Base-by-base conservation (phyloP, 371 early-diverging fungal species). In the Mortierella sp. region DNA sequence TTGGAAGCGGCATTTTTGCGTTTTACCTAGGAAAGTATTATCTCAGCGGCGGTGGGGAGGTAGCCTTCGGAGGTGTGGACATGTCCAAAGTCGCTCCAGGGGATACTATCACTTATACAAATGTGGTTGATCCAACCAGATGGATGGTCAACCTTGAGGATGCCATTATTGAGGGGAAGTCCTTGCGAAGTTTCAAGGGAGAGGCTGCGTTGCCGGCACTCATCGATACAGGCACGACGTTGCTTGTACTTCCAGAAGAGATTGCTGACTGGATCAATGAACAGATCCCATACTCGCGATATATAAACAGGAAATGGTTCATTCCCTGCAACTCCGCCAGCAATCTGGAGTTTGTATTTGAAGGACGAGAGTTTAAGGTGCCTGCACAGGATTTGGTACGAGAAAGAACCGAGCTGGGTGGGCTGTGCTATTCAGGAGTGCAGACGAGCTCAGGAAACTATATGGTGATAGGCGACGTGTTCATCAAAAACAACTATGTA, bases 1-100 rank as follows among this genome's bases (percentile, higher is more conserved):
- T 83, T 0, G 70, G 70, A n/a, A 44, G 71, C 34, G 83, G 80
- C 5, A 57, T 83, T 8, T 83, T 81, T 60, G 76, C 84, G 0
- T 78, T 82, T 30, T 83, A 80, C 30, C 9, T 56, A 9, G 56
- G 56, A n/a, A 62, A 62, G 24, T 11, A 39, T 27, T 24, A 21
- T 14, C 21, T 34, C 12, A 32, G 32, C n/a, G 62, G 27, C 7
- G 52, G 54, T 31, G 54, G 62, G 11, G 54, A 54, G 32, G 48
- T 62, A 27, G 37, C 54, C 28, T 58, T 60, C 50, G 66, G 66
- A n/a, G 52, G 47, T 4, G n/a, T 58, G 52, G 53, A 50, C 27
- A 26, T 44, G 30, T 34, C 50, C 4, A 21, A 52, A 6, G 26
- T 59, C 17, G 34, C 43, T 44, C 51, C 46, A 30, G 53, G 60